Percentiles rank a stretch among this genome's conserved stretches.
These are phyloP conservation scores for Fusarium nelsonii DNA, from an alignment of 2,329 filamentous ascomycete genomes.

Conservation along the genomic window DNA sequence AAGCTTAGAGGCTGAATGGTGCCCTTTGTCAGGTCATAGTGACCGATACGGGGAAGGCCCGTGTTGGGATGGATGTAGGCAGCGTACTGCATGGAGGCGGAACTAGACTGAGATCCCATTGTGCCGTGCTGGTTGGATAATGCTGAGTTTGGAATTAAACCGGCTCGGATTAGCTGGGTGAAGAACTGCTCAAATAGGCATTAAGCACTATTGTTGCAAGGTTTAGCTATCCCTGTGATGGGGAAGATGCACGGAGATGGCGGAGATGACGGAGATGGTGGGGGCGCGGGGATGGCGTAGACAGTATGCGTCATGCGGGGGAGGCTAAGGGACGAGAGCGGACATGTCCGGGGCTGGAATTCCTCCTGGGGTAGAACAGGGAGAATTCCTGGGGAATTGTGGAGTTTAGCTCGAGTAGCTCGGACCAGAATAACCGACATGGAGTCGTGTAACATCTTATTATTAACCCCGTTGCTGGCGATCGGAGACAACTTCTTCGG, in stretches of 20 bases:
- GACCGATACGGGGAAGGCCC: not conserved
- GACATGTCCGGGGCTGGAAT: not conserved
- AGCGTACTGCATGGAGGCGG: not conserved
- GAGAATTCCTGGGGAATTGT: not conserved
- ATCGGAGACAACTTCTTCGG: constrained; percentile 1
- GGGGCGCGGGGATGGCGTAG: not conserved
- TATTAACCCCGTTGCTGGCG: not conserved
- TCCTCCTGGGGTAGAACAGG: not conserved
- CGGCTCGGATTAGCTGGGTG: not conserved
- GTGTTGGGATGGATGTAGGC: not conserved
- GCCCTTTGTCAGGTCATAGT: not conserved
- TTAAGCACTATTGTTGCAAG: not conserved
- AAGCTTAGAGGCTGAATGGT: not conserved
- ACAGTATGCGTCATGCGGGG: not conserved
- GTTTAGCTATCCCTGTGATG: not conserved
- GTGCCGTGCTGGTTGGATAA: not conserved
- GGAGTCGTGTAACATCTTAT: not conserved
- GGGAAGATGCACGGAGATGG: not conserved
- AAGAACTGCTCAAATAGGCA: not conserved
- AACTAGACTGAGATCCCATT: not conserved
- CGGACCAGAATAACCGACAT: not conserved
- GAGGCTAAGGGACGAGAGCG: not conserved
- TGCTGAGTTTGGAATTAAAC: not conserved
- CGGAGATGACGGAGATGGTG: constrained; percentile 2
- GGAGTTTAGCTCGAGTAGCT: not conserved